phyloP scores from a whole-genome alignment of 768 basidiomycete species.

The Calocera viscosa region DNA sequence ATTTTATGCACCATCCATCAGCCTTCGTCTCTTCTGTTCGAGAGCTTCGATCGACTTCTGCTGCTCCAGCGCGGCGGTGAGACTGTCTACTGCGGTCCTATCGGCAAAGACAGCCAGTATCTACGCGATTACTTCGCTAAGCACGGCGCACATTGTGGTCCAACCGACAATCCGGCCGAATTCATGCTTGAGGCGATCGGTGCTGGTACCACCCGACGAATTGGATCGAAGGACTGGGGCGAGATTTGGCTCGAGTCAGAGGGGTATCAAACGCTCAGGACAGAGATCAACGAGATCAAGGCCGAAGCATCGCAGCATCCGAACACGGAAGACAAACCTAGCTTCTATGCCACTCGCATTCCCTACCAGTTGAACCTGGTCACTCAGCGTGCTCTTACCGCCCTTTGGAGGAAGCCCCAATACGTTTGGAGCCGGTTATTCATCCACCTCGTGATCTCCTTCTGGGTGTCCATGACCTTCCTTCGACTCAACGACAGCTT shows the following conservation, averaged over 20 bases:
- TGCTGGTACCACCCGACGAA: constrained; percentile 51
- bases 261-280: constrained; percentile 41
- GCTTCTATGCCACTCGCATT: constrained; percentile 60
- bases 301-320: constrained; percentile 33
- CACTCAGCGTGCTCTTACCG: constrained; percentile 48
- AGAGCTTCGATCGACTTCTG: constrained; percentile 55
- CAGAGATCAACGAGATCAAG: constrained; percentile 38
- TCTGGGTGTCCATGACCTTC: constrained; percentile 68
- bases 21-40: constrained; percentile 65
- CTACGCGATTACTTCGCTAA: constrained; percentile 65
- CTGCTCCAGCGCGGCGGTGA: constrained; percentile 61
- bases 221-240: constrained; percentile 45
- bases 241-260: constrained; percentile 43
- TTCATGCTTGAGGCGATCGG: constrained; percentile 74
- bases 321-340: constrained; percentile 33
- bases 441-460: constrained; percentile 54
- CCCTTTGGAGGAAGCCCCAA: constrained; percentile 72
- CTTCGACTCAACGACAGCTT: constrained; percentile 52
- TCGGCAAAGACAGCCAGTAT: constrained; percentile 56
- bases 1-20: constrained; percentile 35
- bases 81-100: constrained; percentile 89
- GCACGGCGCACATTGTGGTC: constrained; percentile 60
- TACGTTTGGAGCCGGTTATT: constrained; percentile 77
- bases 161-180: constrained; percentile 55
- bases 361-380: constrained; percentile 60